phyloP scores from a whole-genome alignment of 345 rosid genomes.

The Laguncularia racemosa region DNA sequence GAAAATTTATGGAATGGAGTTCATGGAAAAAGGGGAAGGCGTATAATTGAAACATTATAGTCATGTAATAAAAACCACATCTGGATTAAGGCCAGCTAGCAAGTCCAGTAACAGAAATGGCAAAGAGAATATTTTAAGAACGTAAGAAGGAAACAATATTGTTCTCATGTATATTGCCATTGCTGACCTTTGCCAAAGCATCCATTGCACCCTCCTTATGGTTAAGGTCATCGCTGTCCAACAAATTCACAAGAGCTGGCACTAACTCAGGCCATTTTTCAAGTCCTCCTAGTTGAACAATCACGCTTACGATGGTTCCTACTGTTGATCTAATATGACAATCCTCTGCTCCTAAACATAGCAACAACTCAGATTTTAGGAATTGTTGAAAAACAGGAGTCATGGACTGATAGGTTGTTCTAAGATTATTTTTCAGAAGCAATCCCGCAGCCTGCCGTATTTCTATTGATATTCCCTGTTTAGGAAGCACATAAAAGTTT shows the following conservation, averaged over 20 bases:
- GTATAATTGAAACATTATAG: no score
- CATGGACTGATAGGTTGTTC: conserved; percentile 50
- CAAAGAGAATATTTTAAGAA: no score
- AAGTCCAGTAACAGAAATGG: no score
- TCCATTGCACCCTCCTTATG: conserved; percentile 97
- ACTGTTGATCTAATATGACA: conserved; percentile 73
- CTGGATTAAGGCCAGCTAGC: no score
- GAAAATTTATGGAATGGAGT: no score
- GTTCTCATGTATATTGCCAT: no score
- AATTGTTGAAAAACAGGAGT: conserved; percentile 41
- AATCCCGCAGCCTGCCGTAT: conserved; percentile 89
- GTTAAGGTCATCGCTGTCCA: conserved; percentile 70
- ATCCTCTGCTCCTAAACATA: conserved; percentile 73
- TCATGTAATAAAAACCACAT: no score
- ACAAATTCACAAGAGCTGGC: conserved; percentile 61
- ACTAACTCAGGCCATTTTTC: conserved; percentile 73
- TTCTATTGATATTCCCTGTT: conserved; percentile 67
- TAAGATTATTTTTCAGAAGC: conserved; percentile 73
- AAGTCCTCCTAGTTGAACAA: conserved; percentile 61
- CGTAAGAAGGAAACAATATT: not conserved
- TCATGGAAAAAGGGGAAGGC: no score
- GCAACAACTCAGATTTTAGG: conserved; percentile 64
- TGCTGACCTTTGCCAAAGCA: conserved; percentile 68
- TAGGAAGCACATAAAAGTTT: not conserved
- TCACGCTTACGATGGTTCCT: conserved; percentile 71